Evolutionary conservation across 805 yeast genomes (phyloP).

Genomic region (Pichia sporocuriosa): DNA sequence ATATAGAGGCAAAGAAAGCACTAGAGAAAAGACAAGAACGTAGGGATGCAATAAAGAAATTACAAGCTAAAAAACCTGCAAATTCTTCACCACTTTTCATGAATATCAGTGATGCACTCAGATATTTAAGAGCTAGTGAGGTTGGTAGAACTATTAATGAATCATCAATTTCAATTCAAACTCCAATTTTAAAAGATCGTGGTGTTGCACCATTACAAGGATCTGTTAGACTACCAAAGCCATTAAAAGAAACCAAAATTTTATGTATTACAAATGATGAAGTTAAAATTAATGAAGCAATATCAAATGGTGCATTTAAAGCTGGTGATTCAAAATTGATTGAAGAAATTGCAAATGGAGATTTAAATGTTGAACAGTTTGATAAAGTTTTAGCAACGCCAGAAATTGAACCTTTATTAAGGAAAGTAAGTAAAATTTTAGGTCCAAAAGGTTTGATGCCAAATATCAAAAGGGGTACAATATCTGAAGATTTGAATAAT

Average conservation of each 20-base stretch:
- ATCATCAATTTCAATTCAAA: constrained; percentile 61
- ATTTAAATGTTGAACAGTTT: constrained; percentile 37
- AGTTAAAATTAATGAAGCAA: constrained; percentile 46
- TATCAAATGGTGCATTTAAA: constrained; percentile 50
- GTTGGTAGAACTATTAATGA: constrained; percentile 75
- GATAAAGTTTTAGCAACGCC: constrained; percentile 84
- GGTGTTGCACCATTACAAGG: constrained; percentile 77
- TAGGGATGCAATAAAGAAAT: constrained; percentile 20
- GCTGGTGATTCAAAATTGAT: constrained; percentile 73
- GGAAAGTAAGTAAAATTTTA: constrained; percentile 64
- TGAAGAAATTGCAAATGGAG: constrained; percentile 48
- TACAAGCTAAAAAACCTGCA: constrained; percentile 37
- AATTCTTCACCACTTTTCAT: constrained; percentile 55
- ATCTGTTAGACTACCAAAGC: constrained; percentile 61
- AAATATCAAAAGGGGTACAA: constrained; percentile 77
- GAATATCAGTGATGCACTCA: constrained; percentile 65
- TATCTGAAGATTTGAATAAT: constrained; percentile 53
- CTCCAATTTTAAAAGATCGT: constrained; percentile 60
- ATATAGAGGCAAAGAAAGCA: constrained; percentile 22
- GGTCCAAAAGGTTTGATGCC: constrained; percentile 94
- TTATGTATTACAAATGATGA: constrained; percentile 61
- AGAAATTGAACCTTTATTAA: constrained; percentile 59
- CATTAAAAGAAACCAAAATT: constrained; percentile 57
- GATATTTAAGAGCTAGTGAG: constrained; percentile 81
- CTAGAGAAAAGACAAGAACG: constrained; percentile 22